Base-by-base conservation (phyloP, 345 rosid genomes). In the Clarkia xantiana region DNA sequence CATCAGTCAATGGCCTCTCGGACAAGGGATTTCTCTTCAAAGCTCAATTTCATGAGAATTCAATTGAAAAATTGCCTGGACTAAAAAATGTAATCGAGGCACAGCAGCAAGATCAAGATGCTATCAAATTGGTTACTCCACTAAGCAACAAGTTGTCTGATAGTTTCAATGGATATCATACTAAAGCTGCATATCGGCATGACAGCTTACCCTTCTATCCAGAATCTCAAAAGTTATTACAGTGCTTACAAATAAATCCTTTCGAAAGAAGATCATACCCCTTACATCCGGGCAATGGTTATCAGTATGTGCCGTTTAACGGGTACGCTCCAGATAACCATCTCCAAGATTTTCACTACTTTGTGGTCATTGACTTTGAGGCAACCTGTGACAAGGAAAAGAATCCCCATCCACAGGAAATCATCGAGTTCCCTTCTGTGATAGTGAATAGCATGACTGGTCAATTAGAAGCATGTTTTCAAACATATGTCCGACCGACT, bases 331-430 rank as follows among this genome's bases (percentile, higher is more conserved):
- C 63, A 51, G 74, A 75, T 20, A 42, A 61, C 59, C 81, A 61
- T 53, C 68, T 65, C 56, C 84, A 75, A 64, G 81, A 75, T 45
- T 72, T 72, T 55, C 73, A 68, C 51, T 68, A 72, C 64, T 68
- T 72, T 59, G 73, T 72, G 56, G 71, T 72, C 55, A 68, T 72
- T 47, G 77, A 72, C 61, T 68, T 72, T 29, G 77, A 72, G 72
- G 77, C 73, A 40, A 72, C 77, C 46, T 65, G 77, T 53, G 77
- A 68, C 58, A 68, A 62, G 63, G 77, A 58, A 51, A 67, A 50
- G 62, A 72, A 64, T 49, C 77, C 77, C n/a, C 73, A 72, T 47
- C 77, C 77, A 12, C 77, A 72, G 42, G 77, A 72, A 65, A 72
- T 72, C 23, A 72, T 72, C 9, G 77, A 72, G 67, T 72, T 72